phyloP scores from a whole-genome alignment of 176 grass and related monocot genomes.

The Musa itinerans region DNA sequence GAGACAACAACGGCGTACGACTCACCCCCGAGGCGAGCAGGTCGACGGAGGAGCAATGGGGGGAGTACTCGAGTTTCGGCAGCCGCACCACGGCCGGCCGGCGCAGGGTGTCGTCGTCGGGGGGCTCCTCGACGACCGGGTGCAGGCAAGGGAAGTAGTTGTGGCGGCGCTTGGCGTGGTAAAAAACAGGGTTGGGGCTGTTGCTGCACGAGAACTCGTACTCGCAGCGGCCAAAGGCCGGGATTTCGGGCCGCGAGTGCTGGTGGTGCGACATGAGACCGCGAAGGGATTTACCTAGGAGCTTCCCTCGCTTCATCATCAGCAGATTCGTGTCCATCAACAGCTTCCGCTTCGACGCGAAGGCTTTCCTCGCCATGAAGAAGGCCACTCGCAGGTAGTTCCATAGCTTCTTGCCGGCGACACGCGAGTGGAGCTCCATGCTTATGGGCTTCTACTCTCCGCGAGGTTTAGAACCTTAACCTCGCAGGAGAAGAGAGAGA shows the following conservation, averaged over 20 bases:
- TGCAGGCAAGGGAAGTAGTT: conserved; percentile 59
- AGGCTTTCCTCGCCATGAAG: conserved; percentile 69
- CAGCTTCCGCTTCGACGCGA: conserved; percentile 57
- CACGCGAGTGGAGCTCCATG: conserved; percentile 38
- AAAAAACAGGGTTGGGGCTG: conserved; percentile 40
- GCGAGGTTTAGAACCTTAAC: conserved; percentile 23
- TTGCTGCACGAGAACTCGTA: conserved; percentile 94
- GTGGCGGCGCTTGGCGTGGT: conserved; percentile 36
- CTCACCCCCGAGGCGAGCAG: conserved; percentile 33
- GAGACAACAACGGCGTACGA: conserved; percentile 16
- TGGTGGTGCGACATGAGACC: conserved; percentile 40
- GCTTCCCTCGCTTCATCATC: conserved; percentile 49
- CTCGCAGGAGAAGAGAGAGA: conserved; percentile 28
- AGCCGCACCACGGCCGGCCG: not conserved
- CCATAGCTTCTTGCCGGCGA: conserved; percentile 47
- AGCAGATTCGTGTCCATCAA: conserved; percentile 48
- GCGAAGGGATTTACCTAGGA: conserved; percentile 42
- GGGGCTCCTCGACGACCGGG: conserved; percentile 15
- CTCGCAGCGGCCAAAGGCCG: conserved; percentile 1
- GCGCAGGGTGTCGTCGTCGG: not conserved
- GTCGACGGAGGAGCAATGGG: conserved; percentile 18
- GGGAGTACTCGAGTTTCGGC: conserved; percentile 39
- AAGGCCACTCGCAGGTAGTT: conserved; percentile 58
- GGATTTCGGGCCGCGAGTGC: not conserved
- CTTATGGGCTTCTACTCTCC: not conserved